Evolutionary conservation across 148 eudicot genomes (phyloP).

Genomic region (Rhododendron simsii): DNA sequence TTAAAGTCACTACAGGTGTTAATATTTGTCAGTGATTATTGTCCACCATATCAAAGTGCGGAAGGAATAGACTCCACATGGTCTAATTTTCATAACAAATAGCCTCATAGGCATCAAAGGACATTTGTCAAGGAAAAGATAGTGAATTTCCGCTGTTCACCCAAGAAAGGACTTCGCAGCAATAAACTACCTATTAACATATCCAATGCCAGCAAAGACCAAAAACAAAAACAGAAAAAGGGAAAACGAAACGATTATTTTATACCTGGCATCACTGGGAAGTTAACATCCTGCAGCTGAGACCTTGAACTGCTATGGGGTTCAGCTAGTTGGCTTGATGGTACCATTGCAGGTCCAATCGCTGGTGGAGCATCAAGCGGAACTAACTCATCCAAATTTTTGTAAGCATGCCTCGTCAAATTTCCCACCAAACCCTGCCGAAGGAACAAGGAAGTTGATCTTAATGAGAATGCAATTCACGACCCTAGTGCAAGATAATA

Average conservation of each 20-base stretch:
- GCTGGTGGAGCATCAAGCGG: conserved; percentile 20
- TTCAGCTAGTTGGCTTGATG: conserved; percentile 3
- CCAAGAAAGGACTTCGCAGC: background rate
- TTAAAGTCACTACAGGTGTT: too few relatives aligned
- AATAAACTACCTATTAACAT: background rate
- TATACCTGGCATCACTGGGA: conserved; percentile 17
- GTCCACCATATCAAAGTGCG: too few relatives aligned
- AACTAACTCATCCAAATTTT: conserved; percentile 25
- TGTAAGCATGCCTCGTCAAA: conserved; percentile 35
- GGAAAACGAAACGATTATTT: background rate
- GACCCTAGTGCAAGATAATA: background rate
- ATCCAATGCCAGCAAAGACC: background rate
- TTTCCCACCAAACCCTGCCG: conserved; percentile 44
- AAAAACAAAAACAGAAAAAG: background rate
- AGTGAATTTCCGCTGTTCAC: background rate
- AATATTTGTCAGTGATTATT: too few relatives aligned
- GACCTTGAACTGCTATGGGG: background rate
- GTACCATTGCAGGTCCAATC: conserved; percentile 20
- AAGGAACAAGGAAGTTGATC: conserved; percentile 7
- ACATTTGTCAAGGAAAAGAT: background rate
- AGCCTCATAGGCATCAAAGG: background rate
- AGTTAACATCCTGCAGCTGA: conserved; percentile 4
- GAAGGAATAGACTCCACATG: too few relatives aligned
- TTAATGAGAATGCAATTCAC: background rate
- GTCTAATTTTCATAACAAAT: too few relatives aligned